These are phyloP conservation scores for Vitis rupestris DNA, from an alignment of 164 flowering plant species.

Conservation along the genomic window DNA sequence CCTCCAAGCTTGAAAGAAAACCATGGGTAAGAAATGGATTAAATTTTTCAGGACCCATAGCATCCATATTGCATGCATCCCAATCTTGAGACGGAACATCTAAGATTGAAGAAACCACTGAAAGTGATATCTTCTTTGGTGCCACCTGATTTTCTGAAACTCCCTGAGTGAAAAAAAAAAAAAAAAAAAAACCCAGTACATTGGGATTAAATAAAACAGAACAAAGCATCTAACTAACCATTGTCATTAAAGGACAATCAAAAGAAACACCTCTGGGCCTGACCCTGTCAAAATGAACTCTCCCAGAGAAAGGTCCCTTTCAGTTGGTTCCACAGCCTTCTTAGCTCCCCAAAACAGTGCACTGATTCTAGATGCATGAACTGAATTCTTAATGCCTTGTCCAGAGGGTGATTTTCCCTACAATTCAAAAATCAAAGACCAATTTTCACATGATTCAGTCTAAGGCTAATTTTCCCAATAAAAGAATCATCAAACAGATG, in stretches of 20 bases:
- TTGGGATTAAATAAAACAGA: not conserved
- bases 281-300: constrained; percentile 54
- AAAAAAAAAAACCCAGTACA: not conserved
- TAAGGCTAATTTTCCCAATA: not conserved
- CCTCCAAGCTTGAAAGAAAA: constrained; percentile 91
- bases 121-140: constrained; percentile 54
- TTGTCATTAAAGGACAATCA: constrained; percentile 4
- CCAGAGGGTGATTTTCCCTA: constrained; percentile 28
- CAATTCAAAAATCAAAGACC: constrained; percentile 5
- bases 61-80: constrained; percentile 85
- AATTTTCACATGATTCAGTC: not conserved
- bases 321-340: constrained; percentile 42
- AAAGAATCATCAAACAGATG: not conserved
- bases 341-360: constrained; percentile 82
- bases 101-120: constrained; percentile 69
- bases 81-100: constrained; percentile 67
- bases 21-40: constrained; percentile 88
- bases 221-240: not conserved
- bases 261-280: constrained; percentile 42
- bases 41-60: constrained; percentile 57
- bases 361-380: constrained; percentile 27
- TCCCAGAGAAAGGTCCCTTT: constrained; percentile 45
- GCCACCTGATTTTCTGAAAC: constrained; percentile 17
- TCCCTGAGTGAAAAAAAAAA: constrained; percentile 27
- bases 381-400: constrained; percentile 11